Conservation (phyloP, 495 filamentous ascomycete species). For the Daldinia caldariorum region DNA sequence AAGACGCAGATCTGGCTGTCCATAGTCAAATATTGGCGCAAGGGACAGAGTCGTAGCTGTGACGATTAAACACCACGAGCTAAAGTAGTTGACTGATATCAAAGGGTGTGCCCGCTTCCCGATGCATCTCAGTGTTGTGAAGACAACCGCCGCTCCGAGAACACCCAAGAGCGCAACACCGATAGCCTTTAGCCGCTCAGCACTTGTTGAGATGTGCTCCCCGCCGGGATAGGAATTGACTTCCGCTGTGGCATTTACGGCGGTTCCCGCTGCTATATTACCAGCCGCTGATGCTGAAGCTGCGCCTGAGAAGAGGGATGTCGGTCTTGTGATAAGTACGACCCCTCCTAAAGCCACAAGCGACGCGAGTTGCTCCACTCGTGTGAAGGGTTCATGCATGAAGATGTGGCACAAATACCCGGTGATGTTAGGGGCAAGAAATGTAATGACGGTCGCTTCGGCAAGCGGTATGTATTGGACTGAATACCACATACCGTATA, state of each 20-base stretch:
- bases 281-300: constrained; percentile 10
- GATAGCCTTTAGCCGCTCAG: constrained; percentile 78
- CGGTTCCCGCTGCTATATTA: constrained; percentile 38
- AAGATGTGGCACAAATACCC: constrained; percentile 84
- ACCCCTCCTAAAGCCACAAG: constrained; percentile 83
- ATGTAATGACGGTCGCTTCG: constrained; percentile 93
- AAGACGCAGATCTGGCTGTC: constrained; percentile 66
- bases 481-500: constrained; percentile 69
- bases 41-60: constrained; percentile 65
- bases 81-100: constrained; percentile 88
- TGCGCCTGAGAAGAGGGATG: constrained; percentile 60
- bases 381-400: constrained; percentile 79
- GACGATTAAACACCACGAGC: constrained; percentile 73
- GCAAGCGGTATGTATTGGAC: constrained; percentile 88
- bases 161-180: constrained; percentile 81
- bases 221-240: constrained; percentile 31
- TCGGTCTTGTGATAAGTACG: constrained; percentile 82
- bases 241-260: constrained; percentile 40
- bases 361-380: constrained; percentile 78
- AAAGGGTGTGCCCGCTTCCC: constrained; percentile 85
- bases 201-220: constrained; percentile 39
- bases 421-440: constrained; percentile 83
- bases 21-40: constrained; percentile 55
- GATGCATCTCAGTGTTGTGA: constrained; percentile 84
- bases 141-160: constrained; percentile 78